These are phyloP conservation scores for Pharus latifolius DNA, from an alignment of 176 grass and related monocot genomes.

Conservation along the genomic window DNA sequence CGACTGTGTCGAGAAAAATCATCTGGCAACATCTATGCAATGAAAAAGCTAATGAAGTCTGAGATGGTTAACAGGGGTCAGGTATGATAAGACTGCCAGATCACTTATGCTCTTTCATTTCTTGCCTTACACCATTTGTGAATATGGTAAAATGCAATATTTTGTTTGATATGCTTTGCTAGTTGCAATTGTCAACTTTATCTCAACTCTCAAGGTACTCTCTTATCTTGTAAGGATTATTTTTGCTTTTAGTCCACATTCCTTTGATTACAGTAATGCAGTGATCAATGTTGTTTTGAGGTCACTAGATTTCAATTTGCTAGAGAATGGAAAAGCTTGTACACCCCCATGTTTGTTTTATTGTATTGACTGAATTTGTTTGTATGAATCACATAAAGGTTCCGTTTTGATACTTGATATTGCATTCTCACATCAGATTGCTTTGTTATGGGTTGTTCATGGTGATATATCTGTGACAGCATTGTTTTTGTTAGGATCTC, in stretches of 20 bases:
- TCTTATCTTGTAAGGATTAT: too few relatives aligned
- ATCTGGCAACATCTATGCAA: slow-evolving; percentile 43
- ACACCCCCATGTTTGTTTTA: neutral
- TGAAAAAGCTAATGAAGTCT: slow-evolving; percentile 67
- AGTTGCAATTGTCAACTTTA: neutral
- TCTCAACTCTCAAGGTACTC: too few relatives aligned
- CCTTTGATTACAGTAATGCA: too few relatives aligned
- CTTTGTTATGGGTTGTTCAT: neutral
- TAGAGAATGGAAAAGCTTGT: neutral
- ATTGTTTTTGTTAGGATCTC: too few relatives aligned
- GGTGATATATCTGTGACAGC: neutral
- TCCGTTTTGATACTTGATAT: too few relatives aligned
- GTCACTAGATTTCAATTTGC: too few relatives aligned
- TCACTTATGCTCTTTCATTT: neutral
- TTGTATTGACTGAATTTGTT: neutral
- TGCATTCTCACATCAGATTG: neutral
- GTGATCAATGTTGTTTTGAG: too few relatives aligned
- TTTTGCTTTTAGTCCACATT: too few relatives aligned
- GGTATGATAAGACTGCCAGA: slow-evolving; percentile 13
- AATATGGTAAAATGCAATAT: neutral
- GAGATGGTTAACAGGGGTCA: slow-evolving; percentile 61
- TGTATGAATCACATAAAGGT: too few relatives aligned
- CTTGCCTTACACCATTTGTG: neutral
- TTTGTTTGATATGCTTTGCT: neutral
- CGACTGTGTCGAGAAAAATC: slow-evolving; percentile 43